phyloP scores from a whole-genome alignment of 208 protist species.

The Phytomonas sp. region DNA sequence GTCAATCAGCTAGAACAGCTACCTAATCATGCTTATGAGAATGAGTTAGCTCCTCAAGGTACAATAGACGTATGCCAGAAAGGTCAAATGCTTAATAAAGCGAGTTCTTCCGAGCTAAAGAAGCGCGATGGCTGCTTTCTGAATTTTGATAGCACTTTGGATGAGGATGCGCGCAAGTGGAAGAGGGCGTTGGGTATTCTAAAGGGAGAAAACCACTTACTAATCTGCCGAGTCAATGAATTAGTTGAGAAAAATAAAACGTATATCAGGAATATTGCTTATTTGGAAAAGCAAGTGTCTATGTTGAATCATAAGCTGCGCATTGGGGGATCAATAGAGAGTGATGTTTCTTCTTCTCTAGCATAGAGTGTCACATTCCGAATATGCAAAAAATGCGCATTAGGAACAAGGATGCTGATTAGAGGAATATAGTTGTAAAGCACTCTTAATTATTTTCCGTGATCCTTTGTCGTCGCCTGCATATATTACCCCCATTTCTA shows the following conservation, averaged over 20 bases:
- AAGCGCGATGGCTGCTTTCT: background rate
- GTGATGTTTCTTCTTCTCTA: background rate
- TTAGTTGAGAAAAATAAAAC: constrained; percentile 20
- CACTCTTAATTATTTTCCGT: background rate
- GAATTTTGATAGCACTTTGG: background rate
- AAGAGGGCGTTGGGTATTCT: constrained; percentile 14
- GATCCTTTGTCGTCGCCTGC: background rate
- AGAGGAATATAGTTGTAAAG: background rate
- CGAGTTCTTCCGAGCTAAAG: background rate
- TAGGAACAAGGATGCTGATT: background rate
- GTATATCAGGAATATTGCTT: constrained; percentile 19
- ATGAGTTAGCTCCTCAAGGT: background rate
- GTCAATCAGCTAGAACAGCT: background rate
- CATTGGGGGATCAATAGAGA: background rate
- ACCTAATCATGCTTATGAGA: background rate
- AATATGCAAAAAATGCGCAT: background rate
- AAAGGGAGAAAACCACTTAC: constrained; percentile 19
- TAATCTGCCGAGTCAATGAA: constrained; percentile 18
- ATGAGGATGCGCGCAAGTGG: constrained; percentile 5
- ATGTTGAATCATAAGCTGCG: background rate
- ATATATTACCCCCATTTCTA: background rate
- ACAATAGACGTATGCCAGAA: background rate
- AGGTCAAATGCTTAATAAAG: background rate
- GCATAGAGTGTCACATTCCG: background rate
- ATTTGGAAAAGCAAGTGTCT: constrained; percentile 12